These are phyloP conservation scores for Syzygium aqueum DNA, from an alignment of 345 rosid genomes.

Conservation along the genomic window DNA sequence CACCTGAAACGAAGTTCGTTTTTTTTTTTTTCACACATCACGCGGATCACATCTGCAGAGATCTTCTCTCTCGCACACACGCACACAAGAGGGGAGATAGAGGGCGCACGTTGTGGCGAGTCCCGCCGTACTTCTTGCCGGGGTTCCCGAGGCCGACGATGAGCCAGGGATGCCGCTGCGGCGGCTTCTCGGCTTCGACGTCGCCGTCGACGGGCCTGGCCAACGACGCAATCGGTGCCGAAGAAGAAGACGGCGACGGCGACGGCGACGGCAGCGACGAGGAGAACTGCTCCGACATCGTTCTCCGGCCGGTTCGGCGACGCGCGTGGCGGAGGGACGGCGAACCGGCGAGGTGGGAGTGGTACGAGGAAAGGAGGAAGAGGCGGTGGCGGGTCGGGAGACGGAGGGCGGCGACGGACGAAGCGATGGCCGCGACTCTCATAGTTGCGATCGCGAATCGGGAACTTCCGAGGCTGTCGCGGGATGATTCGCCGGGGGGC, in stretches of 20 bases:
- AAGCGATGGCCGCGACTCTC: constrained; percentile 3
- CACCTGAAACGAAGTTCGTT: constrained; percentile 28
- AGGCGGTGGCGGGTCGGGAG: constrained; percentile 5
- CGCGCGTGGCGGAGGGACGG: neutral
- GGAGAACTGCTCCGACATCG: neutral
- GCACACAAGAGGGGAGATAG: neutral
- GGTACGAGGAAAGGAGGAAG: constrained; percentile 6
- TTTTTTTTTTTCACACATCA: neutral
- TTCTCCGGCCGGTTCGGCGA: constrained; percentile 2
- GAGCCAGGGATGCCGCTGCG: constrained; percentile 58
- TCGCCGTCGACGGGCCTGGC: neutral
- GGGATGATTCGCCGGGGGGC: neutral
- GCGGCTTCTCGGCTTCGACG: constrained; percentile 18
- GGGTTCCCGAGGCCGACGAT: constrained; percentile 95
- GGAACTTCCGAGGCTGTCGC: neutral
- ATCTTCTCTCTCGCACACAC: neutral
- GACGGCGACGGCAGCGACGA: constrained; percentile 9
- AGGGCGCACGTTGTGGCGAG: constrained; percentile 67
- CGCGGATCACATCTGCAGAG: neutral
- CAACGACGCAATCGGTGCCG: neutral
- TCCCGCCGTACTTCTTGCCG: constrained; percentile 60
- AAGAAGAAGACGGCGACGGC: constrained; percentile 11
- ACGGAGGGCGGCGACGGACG: constrained; percentile 9
- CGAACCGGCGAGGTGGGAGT: neutral
- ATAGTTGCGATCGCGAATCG: neutral